phyloP scores from a whole-genome alignment of 1,284 basidiomycete species.

The Moesziomyces sp. region DNA sequence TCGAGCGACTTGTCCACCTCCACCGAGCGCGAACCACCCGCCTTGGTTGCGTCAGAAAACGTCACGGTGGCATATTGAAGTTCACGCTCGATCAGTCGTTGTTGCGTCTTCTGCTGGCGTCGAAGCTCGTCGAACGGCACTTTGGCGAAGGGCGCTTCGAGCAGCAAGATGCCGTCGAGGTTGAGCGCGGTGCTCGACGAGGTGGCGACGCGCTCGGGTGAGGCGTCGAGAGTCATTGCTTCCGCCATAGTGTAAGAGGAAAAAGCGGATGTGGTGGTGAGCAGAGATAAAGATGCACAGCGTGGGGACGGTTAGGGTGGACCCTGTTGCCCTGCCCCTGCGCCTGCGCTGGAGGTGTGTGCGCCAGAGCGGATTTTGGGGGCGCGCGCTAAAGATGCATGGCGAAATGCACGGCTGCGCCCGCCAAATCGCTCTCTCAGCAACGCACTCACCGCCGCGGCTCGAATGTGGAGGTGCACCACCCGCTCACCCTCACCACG shows the following conservation, averaged over 20 bases:
- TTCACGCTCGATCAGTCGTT: conserved; percentile 56
- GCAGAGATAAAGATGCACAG: not conserved
- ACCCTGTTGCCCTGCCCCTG: not conserved
- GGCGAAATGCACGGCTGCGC: too few species aligned
- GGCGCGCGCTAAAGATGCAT: too few species aligned
- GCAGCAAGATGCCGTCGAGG: conserved; percentile 80
- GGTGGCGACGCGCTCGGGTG: not conserved
- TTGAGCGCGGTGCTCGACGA: conserved; percentile 15
- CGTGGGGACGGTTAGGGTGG: not conserved
- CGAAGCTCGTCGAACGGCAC: conserved; percentile 70
- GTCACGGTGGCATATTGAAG: conserved; percentile 32
- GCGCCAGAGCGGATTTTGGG: too few species aligned
- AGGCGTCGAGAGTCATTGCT: conserved; percentile 18
- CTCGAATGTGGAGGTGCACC: too few species aligned
- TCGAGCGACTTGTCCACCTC: conserved; percentile 73
- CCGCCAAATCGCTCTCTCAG: too few species aligned
- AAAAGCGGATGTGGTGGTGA: conserved; percentile 4
- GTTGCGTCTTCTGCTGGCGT: conserved; percentile 55
- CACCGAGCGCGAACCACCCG: not conserved
- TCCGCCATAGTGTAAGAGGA: conserved; percentile 14
- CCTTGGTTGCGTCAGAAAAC: conserved; percentile 13
- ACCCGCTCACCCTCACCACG: too few species aligned
- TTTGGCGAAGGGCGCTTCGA: conserved; percentile 86
- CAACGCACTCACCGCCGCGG: too few species aligned
- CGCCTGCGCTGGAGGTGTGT: too few species aligned